These are phyloP conservation scores for Wickerhamomyces sp. DNA, from an alignment of 1,139 yeast species.

Conservation along the genomic window DNA sequence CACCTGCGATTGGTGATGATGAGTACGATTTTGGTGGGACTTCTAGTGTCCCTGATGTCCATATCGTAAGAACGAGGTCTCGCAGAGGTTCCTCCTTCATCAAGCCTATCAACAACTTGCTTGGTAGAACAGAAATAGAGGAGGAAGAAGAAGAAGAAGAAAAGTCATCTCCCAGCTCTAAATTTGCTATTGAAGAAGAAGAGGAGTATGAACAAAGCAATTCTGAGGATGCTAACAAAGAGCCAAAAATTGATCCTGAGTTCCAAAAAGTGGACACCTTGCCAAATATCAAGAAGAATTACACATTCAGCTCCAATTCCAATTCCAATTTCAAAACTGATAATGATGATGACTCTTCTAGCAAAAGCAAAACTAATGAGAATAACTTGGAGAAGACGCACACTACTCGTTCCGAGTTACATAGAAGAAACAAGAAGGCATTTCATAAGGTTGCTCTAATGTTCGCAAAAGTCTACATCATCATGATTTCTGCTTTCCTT, in stretches of 20 bases:
- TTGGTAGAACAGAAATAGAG: constrained; percentile 5
- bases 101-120: constrained; percentile 3
- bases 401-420: constrained; percentile 7
- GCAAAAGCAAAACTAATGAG: not conserved
- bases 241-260: not conserved
- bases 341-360: not conserved
- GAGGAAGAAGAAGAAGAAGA: not conserved
- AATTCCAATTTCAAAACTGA: no score
- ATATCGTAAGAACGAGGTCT: constrained; percentile 3
- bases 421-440: constrained; percentile 2
- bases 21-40: constrained; percentile 7
- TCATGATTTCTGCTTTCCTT: constrained; percentile 9
- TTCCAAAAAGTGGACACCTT: not conserved
- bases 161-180: not conserved
- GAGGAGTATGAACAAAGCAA: not conserved
- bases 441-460: constrained; percentile 12
- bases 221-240: not conserved
- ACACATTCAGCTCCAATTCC: not conserved
- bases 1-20: not conserved
- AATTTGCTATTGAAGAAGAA: not conserved
- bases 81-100: constrained; percentile 1
- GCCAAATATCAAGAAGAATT: not conserved
- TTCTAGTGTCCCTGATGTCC: constrained; percentile 4
- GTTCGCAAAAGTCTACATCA: constrained; percentile 7
- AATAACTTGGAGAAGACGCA: not conserved